These are phyloP conservation scores for Herpomyces periplanetae DNA, from an alignment of 2,329 filamentous ascomycete species.

Conservation along the genomic window DNA sequence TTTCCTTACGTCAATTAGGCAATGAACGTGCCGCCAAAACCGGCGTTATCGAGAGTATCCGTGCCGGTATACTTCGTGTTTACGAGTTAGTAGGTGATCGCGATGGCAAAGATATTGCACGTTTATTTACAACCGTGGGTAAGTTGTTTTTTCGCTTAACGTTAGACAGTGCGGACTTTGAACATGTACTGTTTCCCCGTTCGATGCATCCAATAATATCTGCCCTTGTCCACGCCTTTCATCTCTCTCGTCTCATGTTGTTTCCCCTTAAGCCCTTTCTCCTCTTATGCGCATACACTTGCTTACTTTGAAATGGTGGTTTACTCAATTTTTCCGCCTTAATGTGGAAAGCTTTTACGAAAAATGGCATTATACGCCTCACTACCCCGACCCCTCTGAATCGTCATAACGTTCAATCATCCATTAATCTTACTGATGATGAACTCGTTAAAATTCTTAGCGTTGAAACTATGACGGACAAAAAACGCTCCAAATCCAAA, in stretches of 20 bases:
- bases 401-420: conserved; percentile 44
- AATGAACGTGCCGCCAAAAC: conserved; percentile 85
- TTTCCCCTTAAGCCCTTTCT: conserved; percentile 2
- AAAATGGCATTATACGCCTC: conserved; percentile 72
- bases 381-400: conserved; percentile 36
- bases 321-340: conserved; percentile 4
- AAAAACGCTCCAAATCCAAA: too few relatives aligned
- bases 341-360: conserved; percentile 33
- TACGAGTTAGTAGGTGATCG: conserved; percentile 90
- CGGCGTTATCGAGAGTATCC: conserved; percentile 81
- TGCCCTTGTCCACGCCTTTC: too few relatives aligned
- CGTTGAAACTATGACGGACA: too few relatives aligned
- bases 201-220: too few relatives aligned
- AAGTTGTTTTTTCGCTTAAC: conserved; percentile 11
- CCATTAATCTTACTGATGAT: conserved; percentile 92
- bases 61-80: conserved; percentile 59
- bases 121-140: conserved; percentile 73
- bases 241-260: too few relatives aligned
- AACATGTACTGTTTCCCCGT: too few relatives aligned
- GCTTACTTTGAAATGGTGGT: conserved; percentile 1
- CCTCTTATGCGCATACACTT: conserved; percentile 1
- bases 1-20: conserved; percentile 80
- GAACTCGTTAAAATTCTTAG: conserved; percentile 83
- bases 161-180: too few relatives aligned
- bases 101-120: conserved; percentile 43